A percentile compares a stretch with the other conserved stretches of the same genome.
Conservation (phyloP, 2,329 filamentous ascomycete species). For the Colletotrichum shisoi region DNA sequence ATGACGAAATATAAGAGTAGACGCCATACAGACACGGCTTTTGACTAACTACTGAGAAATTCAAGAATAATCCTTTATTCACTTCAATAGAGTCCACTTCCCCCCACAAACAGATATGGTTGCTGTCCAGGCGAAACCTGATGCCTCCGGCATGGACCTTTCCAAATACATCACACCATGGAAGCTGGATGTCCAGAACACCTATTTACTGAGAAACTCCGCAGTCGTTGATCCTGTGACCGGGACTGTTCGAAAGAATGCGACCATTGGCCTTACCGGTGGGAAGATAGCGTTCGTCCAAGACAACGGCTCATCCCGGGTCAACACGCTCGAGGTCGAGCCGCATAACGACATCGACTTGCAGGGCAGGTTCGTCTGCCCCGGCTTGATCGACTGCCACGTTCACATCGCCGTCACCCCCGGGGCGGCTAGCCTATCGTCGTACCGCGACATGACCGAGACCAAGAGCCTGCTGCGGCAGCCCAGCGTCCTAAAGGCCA, state of each 20-base stretch:
- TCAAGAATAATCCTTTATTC: too few species aligned
- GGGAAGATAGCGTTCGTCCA: conserved; percentile 45
- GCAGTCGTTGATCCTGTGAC: conserved; percentile 52
- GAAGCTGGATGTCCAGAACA: conserved; percentile 45
- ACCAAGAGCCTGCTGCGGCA: conserved; percentile 54
- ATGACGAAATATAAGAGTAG: too few species aligned
- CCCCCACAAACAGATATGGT: background rate
- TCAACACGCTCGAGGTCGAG: background rate
- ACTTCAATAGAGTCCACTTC: background rate
- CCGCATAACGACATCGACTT: conserved; percentile 40
- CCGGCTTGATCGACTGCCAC: conserved; percentile 49
- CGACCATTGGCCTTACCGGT: conserved; percentile 47
- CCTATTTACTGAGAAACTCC: conserved; percentile 52
- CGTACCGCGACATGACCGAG: conserved; percentile 45
- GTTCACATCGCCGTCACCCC: conserved; percentile 46
- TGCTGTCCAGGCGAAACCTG: background rate
- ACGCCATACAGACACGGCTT: too few species aligned
- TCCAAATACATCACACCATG: conserved; percentile 46
- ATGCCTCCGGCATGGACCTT: background rate
- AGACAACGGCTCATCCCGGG: background rate
- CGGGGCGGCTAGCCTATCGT: conserved; percentile 36
- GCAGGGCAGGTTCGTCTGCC: conserved; percentile 45
- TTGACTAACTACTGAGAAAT: too few species aligned
- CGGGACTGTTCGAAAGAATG: conserved; percentile 46
- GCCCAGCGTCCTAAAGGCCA: conserved; percentile 54